phyloP scores from a whole-genome alignment of 148 eudicot genomes.

The Rhododendron vialii region DNA sequence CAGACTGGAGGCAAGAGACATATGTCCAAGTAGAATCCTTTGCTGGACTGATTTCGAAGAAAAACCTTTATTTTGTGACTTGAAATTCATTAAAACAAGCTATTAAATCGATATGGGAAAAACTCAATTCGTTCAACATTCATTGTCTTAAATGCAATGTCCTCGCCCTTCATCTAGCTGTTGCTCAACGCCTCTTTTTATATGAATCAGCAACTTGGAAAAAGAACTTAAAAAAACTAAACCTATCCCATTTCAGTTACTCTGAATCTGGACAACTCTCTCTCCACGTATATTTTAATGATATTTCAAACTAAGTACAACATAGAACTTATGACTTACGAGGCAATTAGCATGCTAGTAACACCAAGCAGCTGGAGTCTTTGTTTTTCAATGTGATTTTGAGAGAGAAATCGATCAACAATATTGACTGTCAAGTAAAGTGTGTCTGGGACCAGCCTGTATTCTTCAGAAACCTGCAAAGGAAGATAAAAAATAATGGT shows the following conservation, averaged over 20 bases:
- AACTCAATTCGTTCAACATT: not conserved
- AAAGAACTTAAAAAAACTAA: too few species aligned
- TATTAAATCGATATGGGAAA: not conserved
- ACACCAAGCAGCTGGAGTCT: conserved; percentile 87
- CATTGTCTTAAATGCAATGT: not conserved
- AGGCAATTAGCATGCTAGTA: conserved; percentile 92
- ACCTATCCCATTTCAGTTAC: not conserved
- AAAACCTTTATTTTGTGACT: not conserved
- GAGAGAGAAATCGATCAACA: conserved; percentile 74
- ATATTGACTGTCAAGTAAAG: conserved; percentile 82
- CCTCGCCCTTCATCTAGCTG: not conserved
- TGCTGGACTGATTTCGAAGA: conserved; percentile 1
- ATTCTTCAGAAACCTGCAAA: conserved; percentile 79
- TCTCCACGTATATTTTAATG: not conserved
- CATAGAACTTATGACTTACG: conserved; percentile 51
- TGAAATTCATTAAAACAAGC: not conserved
- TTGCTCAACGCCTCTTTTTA: not conserved
- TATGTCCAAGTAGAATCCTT: not conserved
- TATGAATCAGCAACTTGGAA: not conserved
- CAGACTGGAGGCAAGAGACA: not conserved
- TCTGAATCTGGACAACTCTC: not conserved
- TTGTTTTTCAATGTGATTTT: conserved; percentile 68
- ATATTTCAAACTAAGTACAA: not conserved
- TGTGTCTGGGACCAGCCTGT: conserved; percentile 82
- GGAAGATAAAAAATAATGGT: not conserved